Evolutionary conservation across 2,329 filamentous ascomycete species (phyloP), one percentile per base, ranked within the genome.

Genomic region (Dactylellina leptospora): DNA sequence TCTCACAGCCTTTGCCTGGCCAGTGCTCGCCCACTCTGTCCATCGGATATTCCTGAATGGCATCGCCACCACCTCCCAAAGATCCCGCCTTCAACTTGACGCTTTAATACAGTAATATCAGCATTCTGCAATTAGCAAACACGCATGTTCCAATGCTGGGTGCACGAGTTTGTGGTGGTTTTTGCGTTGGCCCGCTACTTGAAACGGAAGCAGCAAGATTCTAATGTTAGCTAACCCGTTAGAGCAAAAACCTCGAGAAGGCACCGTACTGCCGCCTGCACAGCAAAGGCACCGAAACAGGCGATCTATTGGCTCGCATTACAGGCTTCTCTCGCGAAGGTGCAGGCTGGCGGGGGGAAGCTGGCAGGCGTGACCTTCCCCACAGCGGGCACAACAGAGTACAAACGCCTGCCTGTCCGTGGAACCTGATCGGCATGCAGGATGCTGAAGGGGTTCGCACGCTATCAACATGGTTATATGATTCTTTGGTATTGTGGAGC

Each of bases 111-210:
- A 36, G 36, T 55, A 55, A 4, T 55, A 10, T 28, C 25, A 9
- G 51, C 30, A 55, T 42, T 55, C 33, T 55, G 42, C 30, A 38
- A 25, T n/a, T n/a, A n/a, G n/a, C n/a, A n/a, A n/a, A n/a, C n/a
- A n/a, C n/a, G n/a, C n/a, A n/a, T n/a, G n/a, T n/a, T n/a, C n/a
- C n/a, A n/a, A n/a, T n/a, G n/a, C n/a, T n/a, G n/a, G n/a, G n/a
- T n/a, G n/a, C n/a, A n/a, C n/a, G n/a, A n/a, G 20, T 16, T 4
- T 59, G 56, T 60, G 56, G 56, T 50, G 2, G 44, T 23, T 50
- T 60, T 60, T 60, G 56, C 20, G 56, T 50, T 48, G 56, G 36
- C 27, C 54, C 54, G 54, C 38, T 45, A 60, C 18, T 40, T 60
- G 56, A 60, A 60, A 60, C 30, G 42, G 28, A 22, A 23, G 11